Evolutionary conservation across 108 stramenopile genomes (phyloP).

Genomic region (Bacterosira constricta): DNA sequence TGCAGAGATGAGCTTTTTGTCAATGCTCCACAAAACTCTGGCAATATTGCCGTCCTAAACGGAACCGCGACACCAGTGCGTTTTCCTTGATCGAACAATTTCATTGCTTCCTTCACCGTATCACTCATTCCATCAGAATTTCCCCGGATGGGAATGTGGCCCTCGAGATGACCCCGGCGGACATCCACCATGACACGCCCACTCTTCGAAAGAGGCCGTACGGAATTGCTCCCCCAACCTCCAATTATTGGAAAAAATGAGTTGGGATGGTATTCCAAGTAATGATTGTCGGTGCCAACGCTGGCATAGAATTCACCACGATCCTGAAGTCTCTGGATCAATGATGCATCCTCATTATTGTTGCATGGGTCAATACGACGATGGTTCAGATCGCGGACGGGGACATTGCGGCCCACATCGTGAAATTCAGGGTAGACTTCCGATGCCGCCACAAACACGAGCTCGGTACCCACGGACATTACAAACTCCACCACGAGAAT

Average conservation of each 20-base stretch:
- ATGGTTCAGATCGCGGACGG: slow-evolving; percentile 60
- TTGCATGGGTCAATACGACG: slow-evolving; percentile 40
- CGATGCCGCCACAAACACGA: slow-evolving; percentile 70
- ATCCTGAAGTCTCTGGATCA: slow-evolving; percentile 55
- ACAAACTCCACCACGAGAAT: slow-evolving; percentile 67
- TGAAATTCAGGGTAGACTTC: slow-evolving; percentile 74
- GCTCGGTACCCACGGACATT: slow-evolving; percentile 61
- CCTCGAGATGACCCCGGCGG: slow-evolving; percentile 60
- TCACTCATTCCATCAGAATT: slow-evolving; percentile 63
- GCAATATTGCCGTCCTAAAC: slow-evolving; percentile 64
- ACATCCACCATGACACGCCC: slow-evolving; percentile 76
- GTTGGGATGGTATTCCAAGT: slow-evolving; percentile 65
- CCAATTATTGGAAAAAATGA: slow-evolving; percentile 70
- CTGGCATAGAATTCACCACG: slow-evolving; percentile 73
- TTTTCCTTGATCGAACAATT: slow-evolving; percentile 69
- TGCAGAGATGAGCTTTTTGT: slow-evolving; percentile 14
- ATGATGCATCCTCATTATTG: slow-evolving; percentile 38
- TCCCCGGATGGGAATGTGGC: slow-evolving; percentile 62
- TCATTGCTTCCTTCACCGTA: slow-evolving; percentile 74
- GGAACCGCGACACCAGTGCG: slow-evolving; percentile 69
- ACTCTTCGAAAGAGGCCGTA: slow-evolving; percentile 62
- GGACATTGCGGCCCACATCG: slow-evolving; percentile 56
- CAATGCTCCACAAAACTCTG: slow-evolving; percentile 38
- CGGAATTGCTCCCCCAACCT: slow-evolving; percentile 71
- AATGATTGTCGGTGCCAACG: slow-evolving; percentile 67